phyloP scores from a whole-genome alignment of 2,329 filamentous ascomycete species.

The Mycogone perniciosa region DNA sequence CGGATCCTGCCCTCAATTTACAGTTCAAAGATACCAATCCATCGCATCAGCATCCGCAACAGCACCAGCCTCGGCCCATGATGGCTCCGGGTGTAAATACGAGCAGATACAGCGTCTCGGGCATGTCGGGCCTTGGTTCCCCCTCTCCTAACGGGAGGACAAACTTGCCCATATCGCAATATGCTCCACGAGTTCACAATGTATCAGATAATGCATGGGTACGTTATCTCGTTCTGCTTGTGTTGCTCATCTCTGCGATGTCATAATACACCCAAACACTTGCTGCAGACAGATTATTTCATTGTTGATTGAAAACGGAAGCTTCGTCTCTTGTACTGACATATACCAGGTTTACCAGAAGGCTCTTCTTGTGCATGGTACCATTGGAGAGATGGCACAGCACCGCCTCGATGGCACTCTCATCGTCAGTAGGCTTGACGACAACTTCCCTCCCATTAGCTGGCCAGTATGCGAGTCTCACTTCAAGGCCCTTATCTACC shows the following conservation, averaged over 20 bases:
- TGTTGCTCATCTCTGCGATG: neutral
- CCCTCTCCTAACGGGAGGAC: constrained; percentile 48
- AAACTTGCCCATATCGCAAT: constrained; percentile 63
- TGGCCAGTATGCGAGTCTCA: constrained; percentile 88
- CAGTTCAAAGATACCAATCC: constrained; percentile 44
- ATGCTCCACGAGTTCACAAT: constrained; percentile 73
- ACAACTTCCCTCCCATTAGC: constrained; percentile 71
- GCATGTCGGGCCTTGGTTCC: constrained; percentile 56
- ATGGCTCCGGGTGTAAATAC: constrained; percentile 32
- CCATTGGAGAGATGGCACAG: constrained; percentile 65
- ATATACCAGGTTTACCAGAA: constrained; percentile 79
- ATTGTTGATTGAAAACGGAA: constrained; percentile 1
- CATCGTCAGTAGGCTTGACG: constrained; percentile 74
- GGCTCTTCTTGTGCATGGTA: constrained; percentile 72
- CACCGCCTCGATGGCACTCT: constrained; percentile 70
- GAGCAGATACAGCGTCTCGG: constrained; percentile 59
- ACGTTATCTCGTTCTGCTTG: constrained; percentile 31
- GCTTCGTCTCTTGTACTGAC: constrained; percentile 19
- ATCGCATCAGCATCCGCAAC: constrained; percentile 11
- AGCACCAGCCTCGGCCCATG: constrained; percentile 31
- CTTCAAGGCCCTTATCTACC: constrained; percentile 86
- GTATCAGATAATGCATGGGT: constrained; percentile 81
- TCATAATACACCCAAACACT: neutral
- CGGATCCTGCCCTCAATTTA: constrained; percentile 58
- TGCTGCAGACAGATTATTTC: neutral